These are phyloP conservation scores for Phytopythium delawarense DNA, from an alignment of 352 stramenopile genomes.

Conservation along the genomic window DNA sequence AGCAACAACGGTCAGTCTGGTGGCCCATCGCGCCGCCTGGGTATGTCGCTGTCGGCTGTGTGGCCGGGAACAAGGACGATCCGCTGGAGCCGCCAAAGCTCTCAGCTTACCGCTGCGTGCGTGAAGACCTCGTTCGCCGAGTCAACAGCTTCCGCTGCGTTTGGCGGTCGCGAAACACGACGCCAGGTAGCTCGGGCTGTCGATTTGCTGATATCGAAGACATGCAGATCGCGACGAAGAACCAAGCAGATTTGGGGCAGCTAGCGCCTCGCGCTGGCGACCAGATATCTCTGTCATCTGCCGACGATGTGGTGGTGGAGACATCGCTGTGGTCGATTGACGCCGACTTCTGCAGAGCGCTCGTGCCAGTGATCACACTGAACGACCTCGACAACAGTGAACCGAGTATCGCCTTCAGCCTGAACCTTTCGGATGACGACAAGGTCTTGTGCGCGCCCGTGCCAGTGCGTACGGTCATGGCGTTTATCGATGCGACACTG, in stretches of 20 bases:
- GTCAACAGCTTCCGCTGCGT: slow-evolving; percentile 58
- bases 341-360: slow-evolving; percentile 44
- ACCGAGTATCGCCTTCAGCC: slow-evolving; percentile 33
- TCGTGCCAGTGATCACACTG: slow-evolving; percentile 67
- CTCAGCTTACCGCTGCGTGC: slow-evolving; percentile 53
- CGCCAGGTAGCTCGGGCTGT: not conserved
- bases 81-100: slow-evolving; percentile 67
- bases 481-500: slow-evolving; percentile 62
- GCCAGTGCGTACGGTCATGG: slow-evolving; percentile 53
- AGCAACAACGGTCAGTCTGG: slow-evolving; percentile 80
- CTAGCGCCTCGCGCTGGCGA: not conserved
- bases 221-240: slow-evolving; percentile 20
- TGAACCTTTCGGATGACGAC: slow-evolving; percentile 73
- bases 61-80: slow-evolving; percentile 77
- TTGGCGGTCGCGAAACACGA: slow-evolving; percentile 30
- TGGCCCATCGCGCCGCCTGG: slow-evolving; percentile 76
- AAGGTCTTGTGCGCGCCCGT: slow-evolving; percentile 64
- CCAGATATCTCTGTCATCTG: not conserved
- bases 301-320: slow-evolving; percentile 44
- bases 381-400: slow-evolving; percentile 32
- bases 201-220: slow-evolving; percentile 7
- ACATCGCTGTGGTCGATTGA: slow-evolving; percentile 71
- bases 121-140: slow-evolving; percentile 70
- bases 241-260: slow-evolving; percentile 23
- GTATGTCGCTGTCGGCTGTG: slow-evolving; percentile 70